Percentiles rank a stretch among this genome's conserved stretches.
phyloP scores from a whole-genome alignment of 2,329 filamentous ascomycete genomes.

The Botrytis tulipae region DNA sequence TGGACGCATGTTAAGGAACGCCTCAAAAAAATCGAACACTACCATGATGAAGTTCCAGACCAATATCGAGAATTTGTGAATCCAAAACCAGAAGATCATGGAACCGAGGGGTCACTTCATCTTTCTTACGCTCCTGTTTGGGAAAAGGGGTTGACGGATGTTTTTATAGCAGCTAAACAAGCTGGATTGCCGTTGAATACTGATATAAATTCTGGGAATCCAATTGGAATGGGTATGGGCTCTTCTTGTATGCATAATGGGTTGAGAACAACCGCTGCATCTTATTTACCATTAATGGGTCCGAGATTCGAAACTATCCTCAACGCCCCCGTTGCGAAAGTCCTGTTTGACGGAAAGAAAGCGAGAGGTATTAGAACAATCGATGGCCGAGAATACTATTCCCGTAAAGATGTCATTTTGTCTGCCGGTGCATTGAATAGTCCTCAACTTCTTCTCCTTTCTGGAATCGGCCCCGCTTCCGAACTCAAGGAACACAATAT shows the following conservation, averaged over 20 bases:
- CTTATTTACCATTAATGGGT: conserved; percentile 46
- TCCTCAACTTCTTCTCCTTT: conserved; percentile 49
- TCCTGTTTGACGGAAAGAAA: conserved; percentile 33
- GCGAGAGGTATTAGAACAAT: conserved; percentile 44
- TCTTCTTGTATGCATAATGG: conserved; percentile 52
- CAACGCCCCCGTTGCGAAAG: conserved; percentile 48
- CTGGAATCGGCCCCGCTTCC: conserved; percentile 44
- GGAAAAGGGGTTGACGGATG: conserved; percentile 48
- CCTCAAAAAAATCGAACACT: conserved; percentile 54
- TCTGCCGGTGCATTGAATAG: conserved; percentile 49
- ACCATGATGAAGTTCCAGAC: conserved; percentile 44
- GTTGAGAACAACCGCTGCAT: conserved; percentile 49
- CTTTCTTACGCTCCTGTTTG: conserved; percentile 49
- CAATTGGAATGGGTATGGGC: conserved; percentile 52
- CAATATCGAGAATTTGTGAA: conserved; percentile 47
- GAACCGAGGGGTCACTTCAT: conserved; percentile 47
- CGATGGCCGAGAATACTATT: conserved; percentile 40
- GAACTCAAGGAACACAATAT: conserved; percentile 48
- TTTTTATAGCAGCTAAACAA: conserved; percentile 49
- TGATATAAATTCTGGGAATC: conserved; percentile 58
- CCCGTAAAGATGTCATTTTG: conserved; percentile 46
- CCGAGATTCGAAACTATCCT: conserved; percentile 54
- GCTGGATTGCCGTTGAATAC: conserved; percentile 50
- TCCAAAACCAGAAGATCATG: conserved; percentile 49
- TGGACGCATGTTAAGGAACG: conserved; percentile 54